Evolutionary conservation across 805 yeast genomes (phyloP).

Genomic region (Yamadazyma phyllophila): DNA sequence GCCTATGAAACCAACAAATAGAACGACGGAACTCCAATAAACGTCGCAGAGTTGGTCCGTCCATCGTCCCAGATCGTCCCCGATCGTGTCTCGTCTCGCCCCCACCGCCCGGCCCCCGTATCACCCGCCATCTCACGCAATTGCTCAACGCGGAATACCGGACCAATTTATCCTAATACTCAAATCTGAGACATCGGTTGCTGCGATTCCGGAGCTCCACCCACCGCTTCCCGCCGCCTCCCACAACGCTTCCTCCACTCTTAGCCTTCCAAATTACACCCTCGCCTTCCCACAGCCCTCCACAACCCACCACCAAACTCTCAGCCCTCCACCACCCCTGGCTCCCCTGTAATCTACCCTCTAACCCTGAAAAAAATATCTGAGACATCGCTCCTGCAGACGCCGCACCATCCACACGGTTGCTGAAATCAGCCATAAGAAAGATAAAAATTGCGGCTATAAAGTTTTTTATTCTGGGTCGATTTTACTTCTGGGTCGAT

Average conservation of each 20-base stretch:
- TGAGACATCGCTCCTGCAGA: slow-evolving; percentile 16
- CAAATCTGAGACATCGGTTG: slow-evolving; percentile 1
- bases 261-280: too few relatives aligned
- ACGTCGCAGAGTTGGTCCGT: too few relatives aligned
- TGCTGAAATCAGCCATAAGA: slow-evolving; percentile 4
- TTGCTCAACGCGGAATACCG: not conserved
- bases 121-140: too few relatives aligned
- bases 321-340: not conserved
- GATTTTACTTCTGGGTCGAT: not conserved
- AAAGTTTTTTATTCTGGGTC: too few relatives aligned
- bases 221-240: too few relatives aligned
- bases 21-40: too few relatives aligned
- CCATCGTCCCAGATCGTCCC: too few relatives aligned
- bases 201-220: slow-evolving; percentile 3
- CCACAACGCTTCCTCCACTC: too few relatives aligned
- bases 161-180: too few relatives aligned
- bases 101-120: too few relatives aligned
- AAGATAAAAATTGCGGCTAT: not conserved
- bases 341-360: not conserved
- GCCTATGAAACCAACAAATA: too few relatives aligned
- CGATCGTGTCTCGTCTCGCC: too few relatives aligned
- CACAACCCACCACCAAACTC: not conserved
- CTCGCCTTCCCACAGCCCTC: not conserved
- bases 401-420: slow-evolving; percentile 2
- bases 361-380: slow-evolving; percentile 6